phyloP scores from a whole-genome alignment of 345 rosid species.

The Populus tremula region DNA sequence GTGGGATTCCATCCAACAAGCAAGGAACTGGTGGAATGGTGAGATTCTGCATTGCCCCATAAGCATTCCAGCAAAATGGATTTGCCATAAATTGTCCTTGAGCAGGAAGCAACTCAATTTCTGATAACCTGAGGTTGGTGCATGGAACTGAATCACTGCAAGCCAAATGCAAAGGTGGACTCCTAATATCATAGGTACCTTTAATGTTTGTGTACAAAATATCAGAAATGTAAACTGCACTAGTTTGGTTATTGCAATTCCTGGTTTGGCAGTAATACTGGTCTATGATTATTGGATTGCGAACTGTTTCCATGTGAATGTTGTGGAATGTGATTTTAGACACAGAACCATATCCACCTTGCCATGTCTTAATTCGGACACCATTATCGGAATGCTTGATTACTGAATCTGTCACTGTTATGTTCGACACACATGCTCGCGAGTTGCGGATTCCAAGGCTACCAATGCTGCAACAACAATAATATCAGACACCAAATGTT shows the following conservation, averaged over 20 bases:
- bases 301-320: slow-evolving; percentile 30
- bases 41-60: slow-evolving; percentile 50
- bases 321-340: slow-evolving; percentile 25
- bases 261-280: slow-evolving; percentile 31
- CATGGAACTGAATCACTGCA: slow-evolving; percentile 43
- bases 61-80: slow-evolving; percentile 94
- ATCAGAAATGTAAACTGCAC: slow-evolving; percentile 29
- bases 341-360: slow-evolving; percentile 35
- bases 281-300: slow-evolving; percentile 35
- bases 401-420: slow-evolving; percentile 24
- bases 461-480: slow-evolving; percentile 29
- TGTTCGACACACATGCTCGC: slow-evolving; percentile 34
- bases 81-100: slow-evolving; percentile 50
- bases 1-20: slow-evolving; percentile 35
- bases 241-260: slow-evolving; percentile 31
- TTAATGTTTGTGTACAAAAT: slow-evolving; percentile 23
- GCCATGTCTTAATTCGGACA: slow-evolving; percentile 42
- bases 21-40: slow-evolving; percentile 40
- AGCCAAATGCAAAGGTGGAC: slow-evolving; percentile 43
- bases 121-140: slow-evolving; percentile 18
- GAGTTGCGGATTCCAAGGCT: slow-evolving; percentile 35
- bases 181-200: slow-evolving; percentile 39
- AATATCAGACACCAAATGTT: not conserved
- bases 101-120: slow-evolving; percentile 55
- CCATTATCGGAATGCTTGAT: slow-evolving; percentile 33